Base-by-base conservation (phyloP, 768 basidiomycete species). In the Chalciporus chontae region DNA sequence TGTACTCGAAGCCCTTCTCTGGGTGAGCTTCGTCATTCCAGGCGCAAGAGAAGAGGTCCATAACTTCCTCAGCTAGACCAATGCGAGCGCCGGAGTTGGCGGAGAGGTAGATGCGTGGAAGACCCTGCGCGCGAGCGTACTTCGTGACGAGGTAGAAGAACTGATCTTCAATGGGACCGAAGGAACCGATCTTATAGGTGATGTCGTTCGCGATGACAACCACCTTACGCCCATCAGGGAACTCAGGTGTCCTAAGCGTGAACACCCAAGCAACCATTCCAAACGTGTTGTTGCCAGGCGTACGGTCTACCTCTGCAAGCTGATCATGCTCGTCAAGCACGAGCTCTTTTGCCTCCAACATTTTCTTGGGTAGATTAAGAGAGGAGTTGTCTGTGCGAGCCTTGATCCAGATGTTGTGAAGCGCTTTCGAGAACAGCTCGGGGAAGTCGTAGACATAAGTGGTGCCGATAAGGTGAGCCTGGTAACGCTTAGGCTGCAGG, bases 381-480 rank as follows among this genome's bases (percentile, higher is more conserved):
- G 83, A 79, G 11, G 90, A 73, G 62, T 90, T 80, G 23, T 69
- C 71, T 36, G 73, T 69, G 36, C 86, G 81, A 39, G 82, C 82
- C 59, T 85, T 83, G 55, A 79, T 73, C 96, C 96, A 99, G 54
- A 93, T 78, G 61, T 94, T 92, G 63, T 93, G 89, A 52, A 98
- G 75, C 7, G 95, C 94, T 73, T 98, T 98, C 34, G 94, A 87
- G 78, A 98, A 99, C 55, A 99, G 83, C 62, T 96, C 96, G 37
- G 96, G 96, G 86, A 98, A 99, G 71, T 98, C 96, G 71, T 98
- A 98, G 27, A 90, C 94, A 67, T 98, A 99, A 44, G 96, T 99
- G 26, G 96, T 99, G 46, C 96, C 96, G 58, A 96, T 86, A 51
- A 97, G 81, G 69, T 99, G 96, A 19, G 96, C 96, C 66, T 98